These are phyloP conservation scores for Drosera spatulata DNA, from an alignment of 179 eudicot genomes.

Conservation along the genomic window DNA sequence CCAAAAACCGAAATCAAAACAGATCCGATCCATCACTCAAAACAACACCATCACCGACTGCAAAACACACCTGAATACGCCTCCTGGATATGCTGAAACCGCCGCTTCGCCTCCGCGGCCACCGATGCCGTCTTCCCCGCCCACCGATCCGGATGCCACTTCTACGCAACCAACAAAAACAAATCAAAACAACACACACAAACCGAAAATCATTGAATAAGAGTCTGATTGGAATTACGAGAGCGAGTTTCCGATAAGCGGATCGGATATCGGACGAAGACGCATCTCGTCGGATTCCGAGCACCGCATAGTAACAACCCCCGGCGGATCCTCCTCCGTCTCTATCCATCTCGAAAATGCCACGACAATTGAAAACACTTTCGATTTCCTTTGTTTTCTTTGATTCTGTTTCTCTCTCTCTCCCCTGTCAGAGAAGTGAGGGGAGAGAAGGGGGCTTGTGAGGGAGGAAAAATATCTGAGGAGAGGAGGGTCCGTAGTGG, in stretches of 20 bases:
- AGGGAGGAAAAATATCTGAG: not conserved
- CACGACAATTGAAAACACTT: not conserved
- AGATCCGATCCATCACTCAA: not conserved
- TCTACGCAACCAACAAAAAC: slow-evolving; percentile 18
- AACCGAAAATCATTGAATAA: not conserved
- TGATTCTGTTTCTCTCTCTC: not conserved
- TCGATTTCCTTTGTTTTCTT: not conserved
- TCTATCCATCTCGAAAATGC: slow-evolving; percentile 15
- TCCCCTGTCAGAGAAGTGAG: not conserved
- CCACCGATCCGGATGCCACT: slow-evolving; percentile 94
- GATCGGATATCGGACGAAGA: slow-evolving; percentile 66
- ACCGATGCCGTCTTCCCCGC: slow-evolving; percentile 38
- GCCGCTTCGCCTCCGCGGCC: slow-evolving; percentile 56
- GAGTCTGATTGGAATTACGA: slow-evolving; percentile 25
- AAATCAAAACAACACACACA: not conserved
- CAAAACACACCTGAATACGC: slow-evolving; percentile 61
- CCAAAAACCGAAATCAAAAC: not conserved
- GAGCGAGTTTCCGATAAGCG: slow-evolving; percentile 89
- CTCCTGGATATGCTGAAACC: slow-evolving; percentile 90
- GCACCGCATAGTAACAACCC: slow-evolving; percentile 65
- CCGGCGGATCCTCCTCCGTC: slow-evolving; percentile 50
- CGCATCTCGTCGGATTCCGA: slow-evolving; percentile 62
- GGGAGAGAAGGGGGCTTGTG: slow-evolving; percentile 2
- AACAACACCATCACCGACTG: not conserved
- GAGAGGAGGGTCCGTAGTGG: slow-evolving; percentile 1